phyloP scores from a whole-genome alignment of 176 grass and related monocot genomes.

The Aegilops bicornis region DNA sequence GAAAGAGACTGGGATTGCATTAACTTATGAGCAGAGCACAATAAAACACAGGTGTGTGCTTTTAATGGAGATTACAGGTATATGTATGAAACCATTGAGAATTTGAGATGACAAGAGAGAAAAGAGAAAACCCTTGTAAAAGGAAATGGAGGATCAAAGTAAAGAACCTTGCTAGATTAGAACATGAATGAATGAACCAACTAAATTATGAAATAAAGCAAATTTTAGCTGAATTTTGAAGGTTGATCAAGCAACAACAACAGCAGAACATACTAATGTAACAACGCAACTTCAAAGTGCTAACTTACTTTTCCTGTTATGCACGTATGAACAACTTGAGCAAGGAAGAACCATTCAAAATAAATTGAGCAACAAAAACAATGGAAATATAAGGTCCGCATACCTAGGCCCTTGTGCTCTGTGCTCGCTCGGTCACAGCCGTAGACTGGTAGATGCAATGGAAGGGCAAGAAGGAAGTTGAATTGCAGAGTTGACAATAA shows the following conservation, averaged over 20 bases:
- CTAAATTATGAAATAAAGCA: not conserved
- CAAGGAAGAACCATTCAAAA: constrained; percentile 1
- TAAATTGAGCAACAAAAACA: not conserved
- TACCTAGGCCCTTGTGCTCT: constrained; percentile 12
- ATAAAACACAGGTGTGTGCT: not conserved
- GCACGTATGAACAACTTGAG: constrained; percentile 2
- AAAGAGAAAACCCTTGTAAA: not conserved
- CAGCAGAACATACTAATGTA: not conserved
- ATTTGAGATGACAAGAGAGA: not conserved
- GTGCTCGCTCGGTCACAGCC: constrained; percentile 9
- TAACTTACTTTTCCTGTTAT: not conserved
- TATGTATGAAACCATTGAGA: not conserved
- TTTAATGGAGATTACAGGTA: not conserved
- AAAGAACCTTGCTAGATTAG: not conserved
- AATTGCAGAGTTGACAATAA: constrained; percentile 17
- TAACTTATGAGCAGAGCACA: not conserved
- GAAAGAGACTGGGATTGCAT: not conserved
- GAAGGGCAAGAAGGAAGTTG: constrained; percentile 7
- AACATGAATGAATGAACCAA: not conserved
- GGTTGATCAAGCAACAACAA: not conserved
- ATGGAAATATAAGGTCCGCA: constrained; percentile 1
- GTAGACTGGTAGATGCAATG: constrained; percentile 27
- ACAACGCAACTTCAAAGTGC: not conserved
- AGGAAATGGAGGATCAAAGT: not conserved
- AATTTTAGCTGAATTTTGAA: not conserved